Conservation (phyloP, 352 stramenopile species). For the Thalassiosira mediterranea region DNA sequence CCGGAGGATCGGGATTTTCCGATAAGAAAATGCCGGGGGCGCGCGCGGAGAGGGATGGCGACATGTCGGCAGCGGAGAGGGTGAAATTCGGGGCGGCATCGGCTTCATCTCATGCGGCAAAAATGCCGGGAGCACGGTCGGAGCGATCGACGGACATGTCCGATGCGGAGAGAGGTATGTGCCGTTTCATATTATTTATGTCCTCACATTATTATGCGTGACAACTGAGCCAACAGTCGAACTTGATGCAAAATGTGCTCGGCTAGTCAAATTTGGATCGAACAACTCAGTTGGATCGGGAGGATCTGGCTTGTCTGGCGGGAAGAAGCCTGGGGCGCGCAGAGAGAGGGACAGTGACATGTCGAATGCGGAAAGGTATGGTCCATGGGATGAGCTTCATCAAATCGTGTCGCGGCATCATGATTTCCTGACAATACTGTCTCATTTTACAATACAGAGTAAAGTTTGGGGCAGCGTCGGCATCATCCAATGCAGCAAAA, state of each 20-base stretch:
- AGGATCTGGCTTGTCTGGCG: too few relatives aligned
- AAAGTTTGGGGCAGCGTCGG: slow-evolving; percentile 15
- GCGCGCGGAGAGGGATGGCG: not conserved
- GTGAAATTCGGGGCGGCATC: slow-evolving; percentile 1
- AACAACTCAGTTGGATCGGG: not conserved
- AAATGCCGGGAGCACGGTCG: slow-evolving; percentile 13
- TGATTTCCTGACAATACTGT: too few relatives aligned
- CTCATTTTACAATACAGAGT: too few relatives aligned
- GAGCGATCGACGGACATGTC: slow-evolving; percentile 13
- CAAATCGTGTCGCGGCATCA: too few relatives aligned
- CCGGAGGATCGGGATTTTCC: too few relatives aligned
- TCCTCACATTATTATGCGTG: too few relatives aligned
- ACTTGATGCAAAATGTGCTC: too few relatives aligned
- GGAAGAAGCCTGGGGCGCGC: slow-evolving; percentile 9
- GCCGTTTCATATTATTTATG: too few relatives aligned
- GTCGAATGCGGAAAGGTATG: slow-evolving; percentile 18
- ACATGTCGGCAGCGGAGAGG: slow-evolving; percentile 16
- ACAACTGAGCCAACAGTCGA: too few relatives aligned
- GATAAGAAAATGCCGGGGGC: slow-evolving; percentile 17
- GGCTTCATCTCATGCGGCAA: too few relatives aligned
- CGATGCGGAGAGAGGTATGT: too few relatives aligned
- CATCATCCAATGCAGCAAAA: not conserved
- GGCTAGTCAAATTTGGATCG: slow-evolving; percentile 8
- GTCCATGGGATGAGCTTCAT: too few relatives aligned
- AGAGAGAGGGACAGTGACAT: slow-evolving; percentile 11